Conservation (phyloP, 345 rosid genomes). For the Acer saccharum region DNA sequence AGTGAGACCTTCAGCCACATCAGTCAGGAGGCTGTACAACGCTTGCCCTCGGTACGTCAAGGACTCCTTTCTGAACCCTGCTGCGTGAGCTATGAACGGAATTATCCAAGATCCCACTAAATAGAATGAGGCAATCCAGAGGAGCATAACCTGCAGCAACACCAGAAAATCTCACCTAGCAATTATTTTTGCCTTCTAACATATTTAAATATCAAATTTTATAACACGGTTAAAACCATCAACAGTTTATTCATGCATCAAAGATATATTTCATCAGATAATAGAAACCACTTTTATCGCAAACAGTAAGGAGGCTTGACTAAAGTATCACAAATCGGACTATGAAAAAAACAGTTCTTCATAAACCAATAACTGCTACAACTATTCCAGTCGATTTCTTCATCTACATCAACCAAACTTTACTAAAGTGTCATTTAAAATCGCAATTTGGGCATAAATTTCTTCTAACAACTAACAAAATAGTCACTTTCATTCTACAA, state of each 20-base stretch:
- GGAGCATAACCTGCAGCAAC: constrained; percentile 53
- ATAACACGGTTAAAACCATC: neutral
- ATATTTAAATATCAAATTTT: neutral
- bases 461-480: neutral
- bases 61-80: constrained; percentile 51
- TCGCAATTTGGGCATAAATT: neutral
- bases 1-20: constrained; percentile 51
- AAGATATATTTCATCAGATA: neutral
- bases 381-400: too few relatives aligned
- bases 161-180: constrained; percentile 1
- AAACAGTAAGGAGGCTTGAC: neutral
- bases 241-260: neutral
- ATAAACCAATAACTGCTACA: neutral
- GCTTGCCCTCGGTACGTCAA: constrained; percentile 53
- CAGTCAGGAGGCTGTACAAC: constrained; percentile 54
- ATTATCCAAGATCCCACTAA: constrained; percentile 58
- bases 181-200: neutral
- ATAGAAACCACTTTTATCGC: neutral
- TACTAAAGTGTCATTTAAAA: neutral
- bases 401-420: too few relatives aligned
- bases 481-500: neutral
- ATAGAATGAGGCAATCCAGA: constrained; percentile 60
- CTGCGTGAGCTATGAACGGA: constrained; percentile 42
- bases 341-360: too few relatives aligned
- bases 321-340: neutral